These are phyloP conservation scores for Pichia sp. DNA, from an alignment of 1,139 yeast genomes.

Conservation along the genomic window DNA sequence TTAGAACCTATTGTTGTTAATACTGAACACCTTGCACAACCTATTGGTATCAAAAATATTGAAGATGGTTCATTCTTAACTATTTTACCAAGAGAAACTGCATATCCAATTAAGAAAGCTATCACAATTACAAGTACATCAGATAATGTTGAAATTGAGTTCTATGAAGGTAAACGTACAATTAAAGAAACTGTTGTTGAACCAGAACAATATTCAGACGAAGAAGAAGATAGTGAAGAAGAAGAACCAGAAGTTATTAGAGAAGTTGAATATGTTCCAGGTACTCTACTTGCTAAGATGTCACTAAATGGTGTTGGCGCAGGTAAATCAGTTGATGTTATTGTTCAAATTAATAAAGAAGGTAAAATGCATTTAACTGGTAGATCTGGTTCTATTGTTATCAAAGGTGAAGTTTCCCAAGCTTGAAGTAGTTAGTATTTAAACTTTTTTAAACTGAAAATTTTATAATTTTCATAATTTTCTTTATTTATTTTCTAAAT, in stretches of 20 bases:
- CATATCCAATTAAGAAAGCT: conserved; percentile 84
- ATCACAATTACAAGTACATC: conserved; percentile 59
- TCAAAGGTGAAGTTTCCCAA: conserved; percentile 40
- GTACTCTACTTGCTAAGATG: conserved; percentile 71
- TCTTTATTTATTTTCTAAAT: neutral
- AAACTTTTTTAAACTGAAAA: too few relatives aligned
- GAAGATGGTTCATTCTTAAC: conserved; percentile 62
- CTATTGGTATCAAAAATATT: conserved; percentile 78
- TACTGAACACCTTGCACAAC: conserved; percentile 79
- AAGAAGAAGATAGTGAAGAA: conserved; percentile 40
- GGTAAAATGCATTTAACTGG: conserved; percentile 79
- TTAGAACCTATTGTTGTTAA: conserved; percentile 79
- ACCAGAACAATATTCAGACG: conserved; percentile 44
- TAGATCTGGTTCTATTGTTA: conserved; percentile 59
- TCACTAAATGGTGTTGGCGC: conserved; percentile 68
- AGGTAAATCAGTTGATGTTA: conserved; percentile 66
- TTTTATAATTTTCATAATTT: neutral
- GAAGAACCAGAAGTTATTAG: conserved; percentile 43
- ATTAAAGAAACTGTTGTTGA: conserved; percentile 73
- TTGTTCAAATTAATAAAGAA: conserved; percentile 77
- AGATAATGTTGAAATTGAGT: conserved; percentile 58
- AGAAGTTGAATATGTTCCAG: conserved; percentile 66
- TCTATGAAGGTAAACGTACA: conserved; percentile 80
- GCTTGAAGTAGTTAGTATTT: conserved; percentile 11
- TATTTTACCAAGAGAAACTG: conserved; percentile 75